Evolutionary conservation across 1,139 yeast species (phyloP).

Genomic region (Geotrichum phurueaensis): DNA sequence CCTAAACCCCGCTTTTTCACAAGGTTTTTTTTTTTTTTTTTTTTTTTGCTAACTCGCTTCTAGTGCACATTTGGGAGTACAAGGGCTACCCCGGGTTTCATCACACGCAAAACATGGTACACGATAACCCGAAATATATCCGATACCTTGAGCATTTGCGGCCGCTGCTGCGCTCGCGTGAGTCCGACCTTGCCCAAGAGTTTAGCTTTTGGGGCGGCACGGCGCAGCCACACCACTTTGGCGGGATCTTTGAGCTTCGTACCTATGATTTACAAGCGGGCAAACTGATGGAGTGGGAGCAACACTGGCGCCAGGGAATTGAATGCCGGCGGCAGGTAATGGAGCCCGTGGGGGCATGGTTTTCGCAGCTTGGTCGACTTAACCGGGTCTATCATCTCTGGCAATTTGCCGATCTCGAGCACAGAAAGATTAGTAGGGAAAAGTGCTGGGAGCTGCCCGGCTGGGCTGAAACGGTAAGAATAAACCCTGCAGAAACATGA

Average conservation of each 20-base stretch:
- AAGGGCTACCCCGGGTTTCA: conserved; percentile 41
- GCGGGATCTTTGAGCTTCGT: conserved; percentile 42
- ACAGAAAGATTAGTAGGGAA: conserved; percentile 39
- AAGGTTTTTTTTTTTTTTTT: neutral
- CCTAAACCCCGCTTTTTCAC: neutral
- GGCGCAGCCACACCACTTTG: conserved; percentile 39
- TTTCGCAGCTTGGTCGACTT: conserved; percentile 38
- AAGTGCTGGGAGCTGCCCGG: conserved; percentile 43
- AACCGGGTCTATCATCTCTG: conserved; percentile 41
- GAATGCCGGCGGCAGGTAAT: conserved; percentile 42
- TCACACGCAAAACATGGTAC: conserved; percentile 35
- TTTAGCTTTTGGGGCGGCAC: conserved; percentile 44
- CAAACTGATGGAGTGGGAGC: conserved; percentile 40
- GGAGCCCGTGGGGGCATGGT: conserved; percentile 47
- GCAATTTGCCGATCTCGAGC: conserved; percentile 43
- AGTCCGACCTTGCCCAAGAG: conserved; percentile 38
- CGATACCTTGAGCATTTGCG: conserved; percentile 33
- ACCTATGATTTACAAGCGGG: conserved; percentile 40
- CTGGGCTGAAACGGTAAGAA: conserved; percentile 37
- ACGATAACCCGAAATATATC: conserved; percentile 31
- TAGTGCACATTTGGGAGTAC: conserved; percentile 41
- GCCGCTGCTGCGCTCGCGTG: conserved; percentile 34
- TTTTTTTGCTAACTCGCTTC: too few relatives aligned
- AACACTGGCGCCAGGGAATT: conserved; percentile 39
- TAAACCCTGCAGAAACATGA: neutral